Evolutionary conservation across 805 yeast species (phyloP).

Genomic region (Clavispora phyllophila): DNA sequence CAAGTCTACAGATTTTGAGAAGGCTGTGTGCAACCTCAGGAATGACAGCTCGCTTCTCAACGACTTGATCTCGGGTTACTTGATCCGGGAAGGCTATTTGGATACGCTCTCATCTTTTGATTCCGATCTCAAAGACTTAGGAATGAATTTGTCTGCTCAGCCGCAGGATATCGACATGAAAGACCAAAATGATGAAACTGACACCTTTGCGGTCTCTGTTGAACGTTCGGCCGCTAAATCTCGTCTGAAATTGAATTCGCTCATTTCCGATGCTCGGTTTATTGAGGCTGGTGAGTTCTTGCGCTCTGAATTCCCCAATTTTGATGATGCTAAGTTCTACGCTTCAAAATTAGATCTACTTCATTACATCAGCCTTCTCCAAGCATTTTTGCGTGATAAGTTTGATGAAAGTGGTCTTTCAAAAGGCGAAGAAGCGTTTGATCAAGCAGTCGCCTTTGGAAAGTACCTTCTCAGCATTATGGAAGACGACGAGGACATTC

Average conservation of each 20-base stretch:
- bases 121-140: slow-evolving; percentile 24
- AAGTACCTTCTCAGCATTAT: slow-evolving; percentile 1
- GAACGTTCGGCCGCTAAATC: background rate
- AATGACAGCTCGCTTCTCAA: slow-evolving; percentile 26
- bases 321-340: background rate
- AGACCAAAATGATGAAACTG: background rate
- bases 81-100: slow-evolving; percentile 35
- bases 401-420: slow-evolving; percentile 17
- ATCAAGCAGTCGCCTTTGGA: slow-evolving; percentile 16
- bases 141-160: background rate
- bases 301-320: background rate
- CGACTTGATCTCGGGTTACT: slow-evolving; percentile 32
- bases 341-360: slow-evolving; percentile 9
- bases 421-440: slow-evolving; percentile 8
- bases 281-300: slow-evolving; percentile 5
- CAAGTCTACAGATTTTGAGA: slow-evolving; percentile 12
- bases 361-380: slow-evolving; percentile 21
- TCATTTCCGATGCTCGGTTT: slow-evolving; percentile 6
- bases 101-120: slow-evolving; percentile 31
- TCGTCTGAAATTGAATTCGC: slow-evolving; percentile 3
- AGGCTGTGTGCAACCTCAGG: slow-evolving; percentile 18
- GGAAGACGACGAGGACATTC: background rate
- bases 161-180: slow-evolving; percentile 8
- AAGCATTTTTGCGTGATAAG: slow-evolving; percentile 16
- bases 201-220: background rate